Conservation (phyloP, 148 eudicot genomes). For the Talinum fruticosum region DNA sequence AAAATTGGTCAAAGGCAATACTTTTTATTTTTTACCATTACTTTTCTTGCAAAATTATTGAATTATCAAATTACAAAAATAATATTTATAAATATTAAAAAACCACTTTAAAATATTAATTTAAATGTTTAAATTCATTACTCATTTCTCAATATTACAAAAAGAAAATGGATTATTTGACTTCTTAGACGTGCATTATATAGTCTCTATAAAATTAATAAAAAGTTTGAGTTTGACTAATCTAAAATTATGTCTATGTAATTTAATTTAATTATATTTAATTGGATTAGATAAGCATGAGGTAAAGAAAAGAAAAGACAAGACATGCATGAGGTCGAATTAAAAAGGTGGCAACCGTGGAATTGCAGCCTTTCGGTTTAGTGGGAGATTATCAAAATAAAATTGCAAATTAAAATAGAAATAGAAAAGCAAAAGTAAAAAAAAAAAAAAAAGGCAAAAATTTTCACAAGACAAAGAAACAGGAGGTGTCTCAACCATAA, state of each 20-base stretch:
- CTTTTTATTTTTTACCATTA: too few relatives aligned
- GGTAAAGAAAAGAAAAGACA: not conserved
- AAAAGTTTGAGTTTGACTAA: too few relatives aligned
- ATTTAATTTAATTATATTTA: not conserved
- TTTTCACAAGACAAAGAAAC: slow-evolving; percentile 22
- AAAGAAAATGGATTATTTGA: too few relatives aligned
- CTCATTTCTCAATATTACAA: too few relatives aligned
- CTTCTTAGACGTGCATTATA: too few relatives aligned
- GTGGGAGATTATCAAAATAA: slow-evolving; percentile 22
- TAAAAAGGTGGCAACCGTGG: slow-evolving; percentile 9
- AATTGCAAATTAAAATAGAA: not conserved
- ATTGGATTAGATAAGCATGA: not conserved
- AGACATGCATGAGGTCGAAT: not conserved
- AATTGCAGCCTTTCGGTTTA: slow-evolving; percentile 14
- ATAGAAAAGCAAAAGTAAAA: slow-evolving; percentile 12
- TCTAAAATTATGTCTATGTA: not conserved
- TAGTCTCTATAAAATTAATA: too few relatives aligned
- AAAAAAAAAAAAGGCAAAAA: slow-evolving; percentile 3
- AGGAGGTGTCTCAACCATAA: slow-evolving; percentile 31
- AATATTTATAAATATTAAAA: too few relatives aligned
- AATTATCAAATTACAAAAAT: too few relatives aligned
- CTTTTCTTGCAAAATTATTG: too few relatives aligned
- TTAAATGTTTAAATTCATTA: too few relatives aligned
- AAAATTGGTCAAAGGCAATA: too few relatives aligned
- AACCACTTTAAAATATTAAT: too few relatives aligned